phyloP scores from a whole-genome alignment of 2,329 filamentous ascomycete species.

The Cucurbitaria berberidis region DNA sequence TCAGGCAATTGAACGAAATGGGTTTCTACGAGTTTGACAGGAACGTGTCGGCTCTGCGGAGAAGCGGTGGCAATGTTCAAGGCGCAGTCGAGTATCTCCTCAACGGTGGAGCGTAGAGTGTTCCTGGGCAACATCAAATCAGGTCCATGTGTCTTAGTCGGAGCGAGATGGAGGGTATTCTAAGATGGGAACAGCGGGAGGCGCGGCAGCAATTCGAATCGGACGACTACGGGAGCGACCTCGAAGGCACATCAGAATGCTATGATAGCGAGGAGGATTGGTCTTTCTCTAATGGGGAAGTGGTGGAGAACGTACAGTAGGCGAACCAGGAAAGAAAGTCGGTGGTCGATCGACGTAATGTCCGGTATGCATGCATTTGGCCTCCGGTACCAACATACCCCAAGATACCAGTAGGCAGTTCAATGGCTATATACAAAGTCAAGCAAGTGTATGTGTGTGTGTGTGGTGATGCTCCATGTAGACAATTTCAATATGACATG shows the following conservation, averaged over 20 bases:
- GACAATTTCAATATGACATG: no score
- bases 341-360: slow-evolving; percentile 4
- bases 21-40: slow-evolving; percentile 96
- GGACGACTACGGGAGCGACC: slow-evolving; percentile 11
- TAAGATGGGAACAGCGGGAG: not conserved
- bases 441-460: not conserved
- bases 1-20: slow-evolving; percentile 97
- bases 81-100: slow-evolving; percentile 81
- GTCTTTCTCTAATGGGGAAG: slow-evolving; percentile 2
- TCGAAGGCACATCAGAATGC: slow-evolving; percentile 9
- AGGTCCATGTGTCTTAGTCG: not conserved
- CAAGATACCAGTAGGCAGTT: slow-evolving; percentile 16
- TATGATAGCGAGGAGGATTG: slow-evolving; percentile 13
- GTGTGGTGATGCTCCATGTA: no score
- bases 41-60: slow-evolving; percentile 85
- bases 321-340: not conserved
- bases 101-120: slow-evolving; percentile 34
- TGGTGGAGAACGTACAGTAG: no score
- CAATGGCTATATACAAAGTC: not conserved
- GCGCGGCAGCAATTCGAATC: not conserved
- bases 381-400: not conserved
- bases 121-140: slow-evolving; percentile 4
- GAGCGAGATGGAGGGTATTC: slow-evolving; percentile 1
- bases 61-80: slow-evolving; percentile 92
- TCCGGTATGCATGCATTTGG: not conserved